Percentiles rank a stretch among this genome's conserved stretches.
These are phyloP conservation scores for Neoarthrinium moseri DNA, from an alignment of 2,329 filamentous ascomycete genomes.

Conservation along the genomic window DNA sequence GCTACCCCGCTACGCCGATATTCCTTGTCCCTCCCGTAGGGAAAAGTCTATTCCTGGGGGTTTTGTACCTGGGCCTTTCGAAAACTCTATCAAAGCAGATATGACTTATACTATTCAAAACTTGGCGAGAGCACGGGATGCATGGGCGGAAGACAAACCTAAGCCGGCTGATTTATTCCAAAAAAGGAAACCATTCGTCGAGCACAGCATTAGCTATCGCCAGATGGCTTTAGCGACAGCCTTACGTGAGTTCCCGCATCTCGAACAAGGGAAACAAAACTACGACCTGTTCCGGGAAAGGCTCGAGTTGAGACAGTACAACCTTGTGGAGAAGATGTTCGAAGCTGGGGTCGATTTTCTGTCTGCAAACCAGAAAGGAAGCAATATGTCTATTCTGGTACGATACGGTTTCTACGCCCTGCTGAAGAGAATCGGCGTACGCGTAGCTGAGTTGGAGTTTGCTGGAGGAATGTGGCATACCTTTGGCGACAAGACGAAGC, in stretches of 20 bases:
- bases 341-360: background rate
- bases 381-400: background rate
- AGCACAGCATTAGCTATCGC: no score
- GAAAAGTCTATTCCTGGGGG: no score
- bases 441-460: background rate
- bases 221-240: no score
- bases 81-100: no score
- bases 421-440: background rate
- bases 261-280: background rate
- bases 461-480: background rate
- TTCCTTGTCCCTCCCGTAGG: no score
- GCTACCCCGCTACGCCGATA: background rate
- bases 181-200: no score
- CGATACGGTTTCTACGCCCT: background rate
- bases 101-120: no score
- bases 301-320: background rate
- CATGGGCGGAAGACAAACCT: no score
- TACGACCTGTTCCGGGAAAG: background rate
- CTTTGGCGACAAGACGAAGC: background rate
- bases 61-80: no score
- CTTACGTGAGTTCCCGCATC: background rate
- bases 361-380: background rate
- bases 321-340: background rate
- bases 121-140: no score
- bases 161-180: no score